Evolutionary conservation across 73 alveolate species (phyloP).

Genomic region (Uronychia setigera): DNA sequence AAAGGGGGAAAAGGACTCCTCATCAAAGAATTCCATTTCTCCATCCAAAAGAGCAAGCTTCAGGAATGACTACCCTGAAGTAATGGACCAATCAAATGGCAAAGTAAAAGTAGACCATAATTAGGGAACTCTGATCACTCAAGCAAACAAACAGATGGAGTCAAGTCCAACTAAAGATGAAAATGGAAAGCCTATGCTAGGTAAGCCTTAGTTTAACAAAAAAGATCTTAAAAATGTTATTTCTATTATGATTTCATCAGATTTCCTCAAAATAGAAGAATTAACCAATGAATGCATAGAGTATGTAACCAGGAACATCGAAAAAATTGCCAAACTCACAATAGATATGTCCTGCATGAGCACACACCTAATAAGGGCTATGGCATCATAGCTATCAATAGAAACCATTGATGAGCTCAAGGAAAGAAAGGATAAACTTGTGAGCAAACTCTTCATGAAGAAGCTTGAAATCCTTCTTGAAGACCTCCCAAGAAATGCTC

Average conservation of each 20-base stretch:
- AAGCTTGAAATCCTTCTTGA: constrained; percentile 63
- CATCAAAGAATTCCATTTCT: not conserved
- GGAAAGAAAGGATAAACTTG: constrained; percentile 64
- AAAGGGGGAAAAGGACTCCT: no score
- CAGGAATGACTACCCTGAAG: not conserved
- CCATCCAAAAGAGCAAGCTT: not conserved
- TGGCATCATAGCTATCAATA: constrained; percentile 24
- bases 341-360: constrained; percentile 67
- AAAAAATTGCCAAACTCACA: constrained; percentile 52
- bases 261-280: constrained; percentile 57
- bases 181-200: not conserved
- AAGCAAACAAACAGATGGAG: not conserved
- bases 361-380: constrained; percentile 30
- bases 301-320: constrained; percentile 40
- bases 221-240: constrained; percentile 61
- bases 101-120: not conserved
- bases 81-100: not conserved
- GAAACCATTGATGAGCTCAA: constrained; percentile 41
- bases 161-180: not conserved
- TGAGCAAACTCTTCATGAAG: constrained; percentile 63
- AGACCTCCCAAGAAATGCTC: constrained; percentile 48
- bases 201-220: not conserved
- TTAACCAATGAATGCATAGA: constrained; percentile 55
- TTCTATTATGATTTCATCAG: constrained; percentile 59
- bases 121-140: not conserved